phyloP scores from a whole-genome alignment of 495 filamentous ascomycete species.

The Penicillium robsamsonii region DNA sequence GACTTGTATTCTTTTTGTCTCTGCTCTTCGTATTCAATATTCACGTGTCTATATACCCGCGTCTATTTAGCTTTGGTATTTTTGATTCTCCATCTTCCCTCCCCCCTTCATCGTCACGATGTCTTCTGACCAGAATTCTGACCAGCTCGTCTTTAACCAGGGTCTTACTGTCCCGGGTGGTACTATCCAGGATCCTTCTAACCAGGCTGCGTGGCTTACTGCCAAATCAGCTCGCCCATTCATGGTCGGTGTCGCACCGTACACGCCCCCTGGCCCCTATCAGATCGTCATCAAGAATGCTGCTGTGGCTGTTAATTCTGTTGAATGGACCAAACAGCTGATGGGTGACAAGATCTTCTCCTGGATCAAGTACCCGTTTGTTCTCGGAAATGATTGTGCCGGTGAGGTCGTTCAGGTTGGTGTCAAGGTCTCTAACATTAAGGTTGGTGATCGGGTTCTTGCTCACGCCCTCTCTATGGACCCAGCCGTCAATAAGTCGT shows the following conservation, averaged over 20 bases:
- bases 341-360: conserved; percentile 18
- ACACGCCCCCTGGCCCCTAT: not conserved
- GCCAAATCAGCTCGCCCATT: not conserved
- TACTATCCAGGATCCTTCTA: not conserved
- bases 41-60: too few species aligned
- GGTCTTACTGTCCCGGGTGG: too few species aligned
- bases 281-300: conserved; percentile 41
- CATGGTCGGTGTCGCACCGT: conserved; percentile 2
- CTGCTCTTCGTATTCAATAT: too few species aligned
- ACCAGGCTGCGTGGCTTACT: conserved; percentile 12
- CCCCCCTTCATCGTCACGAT: too few species aligned
- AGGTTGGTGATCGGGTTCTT: conserved; percentile 25
- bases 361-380: conserved; percentile 41
- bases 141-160: too few species aligned
- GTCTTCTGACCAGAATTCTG: too few species aligned
- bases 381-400: conserved; percentile 55
- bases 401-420: conserved; percentile 56
- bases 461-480: conserved; percentile 10
- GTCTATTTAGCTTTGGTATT: too few species aligned
- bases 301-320: conserved; percentile 47
- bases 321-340: conserved; percentile 48
- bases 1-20: too few species aligned
- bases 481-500: not conserved
- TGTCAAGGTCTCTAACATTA: conserved; percentile 16
- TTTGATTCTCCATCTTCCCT: too few species aligned